phyloP scores from a whole-genome alignment of 805 yeast species.

The Kuraishia molischiana region DNA sequence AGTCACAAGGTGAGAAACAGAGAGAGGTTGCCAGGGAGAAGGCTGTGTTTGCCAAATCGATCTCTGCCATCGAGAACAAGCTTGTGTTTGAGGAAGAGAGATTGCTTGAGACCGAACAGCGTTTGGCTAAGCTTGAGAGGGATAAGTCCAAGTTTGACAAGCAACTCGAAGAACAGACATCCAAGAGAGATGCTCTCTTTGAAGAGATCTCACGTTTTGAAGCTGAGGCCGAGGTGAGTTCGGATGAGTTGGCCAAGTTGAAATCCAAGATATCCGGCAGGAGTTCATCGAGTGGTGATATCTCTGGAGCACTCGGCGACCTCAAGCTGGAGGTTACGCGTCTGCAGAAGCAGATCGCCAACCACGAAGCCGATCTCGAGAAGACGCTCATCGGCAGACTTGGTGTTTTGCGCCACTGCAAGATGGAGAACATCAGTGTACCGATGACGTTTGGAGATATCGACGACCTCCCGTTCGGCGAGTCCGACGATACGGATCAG shows the following conservation, averaged over 20 bases:
- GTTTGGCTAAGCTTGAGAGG: conserved; percentile 32
- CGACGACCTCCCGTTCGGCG: conserved; percentile 45
- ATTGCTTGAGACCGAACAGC: conserved; percentile 34
- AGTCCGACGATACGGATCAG: conserved; percentile 16
- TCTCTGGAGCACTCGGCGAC: conserved; percentile 11
- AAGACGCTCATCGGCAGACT: conserved; percentile 45
- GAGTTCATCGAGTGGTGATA: conserved; percentile 1
- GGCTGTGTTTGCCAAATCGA: conserved; percentile 50
- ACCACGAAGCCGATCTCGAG: conserved; percentile 43
- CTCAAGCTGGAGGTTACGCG: conserved; percentile 20
- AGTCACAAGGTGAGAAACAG: conserved; percentile 47
- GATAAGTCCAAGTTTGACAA: conserved; percentile 27
- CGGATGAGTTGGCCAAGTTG: conserved; percentile 23
- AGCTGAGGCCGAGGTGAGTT: conserved; percentile 28
- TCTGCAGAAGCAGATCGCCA: conserved; percentile 23
- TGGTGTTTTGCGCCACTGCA: conserved; percentile 58
- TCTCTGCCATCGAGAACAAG: conserved; percentile 50
- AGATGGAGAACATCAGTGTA: conserved; percentile 55
- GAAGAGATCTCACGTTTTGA: conserved; percentile 26
- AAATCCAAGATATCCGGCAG: conserved; percentile 11
- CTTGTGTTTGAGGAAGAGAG: conserved; percentile 58
- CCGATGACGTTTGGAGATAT: conserved; percentile 57
- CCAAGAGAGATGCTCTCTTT: conserved; percentile 21
- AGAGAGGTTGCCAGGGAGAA: conserved; percentile 52
- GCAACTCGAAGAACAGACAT: conserved; percentile 20